Conservation (phyloP, 139 green algal genomes). For the Closterium sp. region DNA sequence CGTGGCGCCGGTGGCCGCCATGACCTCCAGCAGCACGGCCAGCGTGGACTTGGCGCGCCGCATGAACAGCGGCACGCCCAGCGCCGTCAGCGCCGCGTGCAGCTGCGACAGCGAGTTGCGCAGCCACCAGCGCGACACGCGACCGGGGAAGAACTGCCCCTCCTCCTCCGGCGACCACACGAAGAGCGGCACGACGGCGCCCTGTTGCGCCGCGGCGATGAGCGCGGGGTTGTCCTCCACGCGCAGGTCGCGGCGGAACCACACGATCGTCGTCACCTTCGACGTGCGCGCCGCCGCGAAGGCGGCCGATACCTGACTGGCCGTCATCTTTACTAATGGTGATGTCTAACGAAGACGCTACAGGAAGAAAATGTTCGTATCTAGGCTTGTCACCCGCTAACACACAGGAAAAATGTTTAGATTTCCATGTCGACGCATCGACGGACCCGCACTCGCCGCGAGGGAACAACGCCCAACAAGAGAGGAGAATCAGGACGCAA, state of each 20-base stretch:
- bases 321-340: not conserved
- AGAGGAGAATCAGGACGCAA: not conserved
- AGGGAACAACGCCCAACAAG: not conserved
- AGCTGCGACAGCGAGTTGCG: constrained; percentile 61
- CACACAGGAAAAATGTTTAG: not conserved
- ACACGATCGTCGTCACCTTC: constrained; percentile 33
- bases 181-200: constrained; percentile 72
- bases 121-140: constrained; percentile 54
- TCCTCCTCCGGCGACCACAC: constrained; percentile 91
- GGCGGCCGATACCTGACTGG: not conserved
- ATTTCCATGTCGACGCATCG: not conserved
- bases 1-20: constrained; percentile 59
- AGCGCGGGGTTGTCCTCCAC: constrained; percentile 53
- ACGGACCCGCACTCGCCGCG: not conserved
- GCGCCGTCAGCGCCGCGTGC: constrained; percentile 58
- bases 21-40: constrained; percentile 61
- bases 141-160: constrained; percentile 87
- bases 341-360: not conserved
- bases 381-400: not conserved
- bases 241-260: constrained; percentile 44
- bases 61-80: constrained; percentile 73
- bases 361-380: not conserved
- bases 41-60: constrained; percentile 60
- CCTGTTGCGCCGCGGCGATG: constrained; percentile 28
- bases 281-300: not conserved